Base-by-base conservation (phyloP, 1,139 yeast genomes). In the Taphrina betulina region DNA sequence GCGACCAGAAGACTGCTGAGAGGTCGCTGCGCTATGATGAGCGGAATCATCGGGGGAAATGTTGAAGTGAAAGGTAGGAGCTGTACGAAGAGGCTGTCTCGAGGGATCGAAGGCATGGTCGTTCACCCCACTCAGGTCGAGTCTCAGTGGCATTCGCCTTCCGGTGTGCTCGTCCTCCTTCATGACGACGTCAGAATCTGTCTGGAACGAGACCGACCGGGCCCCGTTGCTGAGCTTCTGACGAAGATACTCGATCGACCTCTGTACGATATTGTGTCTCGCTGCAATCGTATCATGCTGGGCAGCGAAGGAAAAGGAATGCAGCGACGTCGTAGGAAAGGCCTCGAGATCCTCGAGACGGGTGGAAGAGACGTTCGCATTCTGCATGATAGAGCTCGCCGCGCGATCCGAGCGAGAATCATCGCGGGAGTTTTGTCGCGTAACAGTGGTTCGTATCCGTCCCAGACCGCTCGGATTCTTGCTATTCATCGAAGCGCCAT, bases 341-440 rank as follows among this genome's bases (percentile, higher is more conserved):
- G 42, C 41, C 19, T 42, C 43, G 37, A 52, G 50, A 34, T 52
- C 56, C 35, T 52, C 56, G n/a, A 50, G 34, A 40, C 40, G 54
- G 14, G 54, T 50, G 24, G 54, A 29, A 17, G 54, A 50, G 16
- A 50, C 37, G 17, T 50, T 50, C 10, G 36, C 31, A 17, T 50
- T 38, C 14, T 28, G 40, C 46, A 40, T 50, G 8, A 50, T 23
- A 1, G 38, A 29, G 5, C 37, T 26, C 2, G 48, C 31, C 29
- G 48, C 48, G 5, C 37, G 12, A 4, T 37, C 38, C 28, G 38
- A 31, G 14, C 38, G 14, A 5, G 16, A 8, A 4, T 43, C 38
- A 8, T 50, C 54, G 3, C 34, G 35, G 23, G 46, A 38, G 28
- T 40, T 50, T 29, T 50, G 54, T n/a, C 54, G 33, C 8, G 54